Evolutionary conservation across 495 filamentous ascomycete genomes (phyloP), one percentile per base, ranked within the genome.

Genomic region (Penicillium verhagenii): DNA sequence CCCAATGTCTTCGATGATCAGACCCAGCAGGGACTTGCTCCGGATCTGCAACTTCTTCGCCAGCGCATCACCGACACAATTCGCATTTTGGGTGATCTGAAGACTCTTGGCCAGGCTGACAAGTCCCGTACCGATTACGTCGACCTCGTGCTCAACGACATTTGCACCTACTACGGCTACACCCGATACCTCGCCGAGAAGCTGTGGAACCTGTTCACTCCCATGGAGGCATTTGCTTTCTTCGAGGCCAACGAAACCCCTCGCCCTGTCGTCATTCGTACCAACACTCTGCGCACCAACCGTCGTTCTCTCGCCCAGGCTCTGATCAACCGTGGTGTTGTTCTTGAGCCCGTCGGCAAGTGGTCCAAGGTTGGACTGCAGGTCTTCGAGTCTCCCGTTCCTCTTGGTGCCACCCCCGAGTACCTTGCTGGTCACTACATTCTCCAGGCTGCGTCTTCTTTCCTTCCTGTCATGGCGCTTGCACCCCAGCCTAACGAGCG

Each of bases 321-420:
- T 2, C 81, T 98, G 35, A 98, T 98, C 79, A 97, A 96, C 75
- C 91, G 94, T 47, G 94, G 94, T 54, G 94, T 97, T 39, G 92
- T 92, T 16, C 81, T 98, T 29, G 94, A 98, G 70, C 94, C 94
- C 10, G 90, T 98, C 1, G 94, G 94, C 35, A 98, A 98, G 68
- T 98, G 94, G 94, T 94, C 90, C 31, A 98, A 98, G 72, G 89
- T 97, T 59, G 94, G 94, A 38, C 80, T 98, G 9, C 94, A 98
- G 69, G 82, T 98, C 25, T 98, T 97, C 72, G 95, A 97, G 64
- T 89, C 87, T 43, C 85, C 86, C 50, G 95, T 97, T 0, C 94
- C 94, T 2, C 82, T 97, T n/a, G 95, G 93, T 76, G 95, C 95
- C 20, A 98, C 95, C 0, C 95, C 94, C 1, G 95, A 98, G 67